Percentiles rank a stretch among this genome's conserved stretches.
These are phyloP conservation scores for Solanum chmielewskii DNA, from an alignment of 257 asterid species.

Conservation along the genomic window DNA sequence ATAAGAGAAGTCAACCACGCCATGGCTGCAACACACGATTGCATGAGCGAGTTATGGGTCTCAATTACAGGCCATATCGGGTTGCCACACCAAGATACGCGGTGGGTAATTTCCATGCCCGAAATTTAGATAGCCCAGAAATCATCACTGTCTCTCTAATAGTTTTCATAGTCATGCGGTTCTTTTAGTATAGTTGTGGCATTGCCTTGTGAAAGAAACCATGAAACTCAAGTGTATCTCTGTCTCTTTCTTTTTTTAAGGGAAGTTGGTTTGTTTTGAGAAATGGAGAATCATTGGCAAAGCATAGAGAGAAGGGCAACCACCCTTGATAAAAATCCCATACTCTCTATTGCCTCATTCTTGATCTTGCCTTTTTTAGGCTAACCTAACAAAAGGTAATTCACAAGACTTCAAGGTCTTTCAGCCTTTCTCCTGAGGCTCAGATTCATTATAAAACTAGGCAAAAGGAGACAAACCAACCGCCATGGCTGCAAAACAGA, in stretches of 20 bases:
- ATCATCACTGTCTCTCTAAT: background rate
- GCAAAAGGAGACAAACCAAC: background rate
- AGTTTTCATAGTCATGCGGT: background rate
- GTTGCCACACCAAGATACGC: constrained; percentile 19
- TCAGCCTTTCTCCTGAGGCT: background rate
- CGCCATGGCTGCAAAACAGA: background rate
- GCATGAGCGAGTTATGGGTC: background rate
- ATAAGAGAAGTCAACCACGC: background rate
- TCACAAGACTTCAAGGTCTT: background rate
- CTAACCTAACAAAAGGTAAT: background rate
- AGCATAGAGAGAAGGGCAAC: constrained; percentile 40
- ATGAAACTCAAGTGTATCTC: background rate
- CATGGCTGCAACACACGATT: constrained; percentile 1
- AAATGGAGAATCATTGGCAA: constrained; percentile 7
- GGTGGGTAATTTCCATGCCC: background rate
- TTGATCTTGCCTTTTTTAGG: background rate
- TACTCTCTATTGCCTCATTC: background rate
- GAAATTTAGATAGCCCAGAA: background rate
- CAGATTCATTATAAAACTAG: background rate
- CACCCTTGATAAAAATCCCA: constrained; percentile 20
- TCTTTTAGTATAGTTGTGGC: background rate
- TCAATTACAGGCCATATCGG: background rate
- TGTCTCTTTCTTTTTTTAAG: background rate
- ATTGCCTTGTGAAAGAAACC: background rate
- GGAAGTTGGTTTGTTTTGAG: background rate